Evolutionary conservation across 352 stramenopile species (phyloP).

Genomic region (Phytophthora idaei): DNA sequence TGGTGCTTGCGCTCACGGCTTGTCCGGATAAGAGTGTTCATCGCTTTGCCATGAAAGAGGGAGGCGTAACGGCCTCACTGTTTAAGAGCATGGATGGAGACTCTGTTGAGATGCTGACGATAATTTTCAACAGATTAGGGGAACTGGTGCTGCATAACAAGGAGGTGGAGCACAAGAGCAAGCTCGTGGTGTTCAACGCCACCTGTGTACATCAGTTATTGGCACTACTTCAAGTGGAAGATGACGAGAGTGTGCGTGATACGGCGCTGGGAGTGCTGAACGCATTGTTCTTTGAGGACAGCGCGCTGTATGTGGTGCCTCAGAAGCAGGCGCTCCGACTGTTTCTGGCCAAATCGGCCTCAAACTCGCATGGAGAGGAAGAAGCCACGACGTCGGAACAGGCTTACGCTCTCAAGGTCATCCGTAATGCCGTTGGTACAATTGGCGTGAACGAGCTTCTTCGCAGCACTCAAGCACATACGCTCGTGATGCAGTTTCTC

Average conservation of each 20-base stretch:
- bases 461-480: conserved; percentile 51
- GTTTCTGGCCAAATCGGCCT: conserved; percentile 51
- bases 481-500: conserved; percentile 64
- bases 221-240: conserved; percentile 61
- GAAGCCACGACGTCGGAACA: conserved; percentile 45
- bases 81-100: conserved; percentile 85
- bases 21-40: conserved; percentile 80
- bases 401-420: conserved; percentile 60
- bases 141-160: conserved; percentile 60
- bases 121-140: conserved; percentile 50
- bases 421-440: conserved; percentile 66
- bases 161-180: conserved; percentile 60
- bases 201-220: conserved; percentile 71
- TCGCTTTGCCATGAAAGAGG: conserved; percentile 81
- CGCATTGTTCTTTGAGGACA: conserved; percentile 64
- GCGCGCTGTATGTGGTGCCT: conserved; percentile 61
- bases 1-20: conserved; percentile 66
- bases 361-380: conserved; percentile 19
- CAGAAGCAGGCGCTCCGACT: conserved; percentile 46
- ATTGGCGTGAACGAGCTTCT: conserved; percentile 74
- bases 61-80: conserved; percentile 61
- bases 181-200: conserved; percentile 67
- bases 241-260: conserved; percentile 48
- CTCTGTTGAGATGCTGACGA: conserved; percentile 53
- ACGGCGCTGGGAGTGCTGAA: conserved; percentile 48